Conservation (phyloP, 1,139 yeast genomes). For the Saccharomyces hybrid region DNA sequence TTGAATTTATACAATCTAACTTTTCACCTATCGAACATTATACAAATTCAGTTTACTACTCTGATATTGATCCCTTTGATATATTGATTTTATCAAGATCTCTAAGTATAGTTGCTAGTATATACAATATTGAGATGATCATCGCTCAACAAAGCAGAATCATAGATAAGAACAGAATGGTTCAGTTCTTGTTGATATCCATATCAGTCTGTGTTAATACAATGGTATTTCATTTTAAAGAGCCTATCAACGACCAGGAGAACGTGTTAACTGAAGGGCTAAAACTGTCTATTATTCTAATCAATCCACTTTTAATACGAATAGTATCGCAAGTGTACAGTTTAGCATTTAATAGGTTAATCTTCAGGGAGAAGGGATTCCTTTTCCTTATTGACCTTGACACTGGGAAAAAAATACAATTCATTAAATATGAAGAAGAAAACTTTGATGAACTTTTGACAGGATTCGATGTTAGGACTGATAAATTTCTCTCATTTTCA, state of each 20-base stretch:
- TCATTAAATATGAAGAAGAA: slow-evolving; percentile 4
- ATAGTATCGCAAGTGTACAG: slow-evolving; percentile 18
- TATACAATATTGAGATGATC: slow-evolving; percentile 12
- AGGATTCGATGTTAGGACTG: slow-evolving; percentile 8
- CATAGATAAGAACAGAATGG: slow-evolving; percentile 9
- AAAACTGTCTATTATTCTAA: slow-evolving; percentile 14
- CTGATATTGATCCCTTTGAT: slow-evolving; percentile 14
- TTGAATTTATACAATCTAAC: slow-evolving; percentile 7
- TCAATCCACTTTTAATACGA: slow-evolving; percentile 15
- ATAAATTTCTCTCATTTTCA: slow-evolving; percentile 11
- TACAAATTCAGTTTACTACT: slow-evolving; percentile 7
- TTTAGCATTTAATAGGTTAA: slow-evolving; percentile 15
- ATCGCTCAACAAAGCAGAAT: slow-evolving; percentile 7
- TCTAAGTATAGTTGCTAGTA: slow-evolving; percentile 15
- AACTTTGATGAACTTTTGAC: slow-evolving; percentile 7
- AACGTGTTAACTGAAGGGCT: slow-evolving; percentile 1
- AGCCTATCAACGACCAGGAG: slow-evolving; percentile 3
- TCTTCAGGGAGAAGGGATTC: slow-evolving; percentile 14
- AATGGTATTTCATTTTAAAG: slow-evolving; percentile 6
- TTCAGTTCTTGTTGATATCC: slow-evolving; percentile 10
- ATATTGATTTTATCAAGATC: slow-evolving; percentile 12
- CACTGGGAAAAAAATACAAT: not conserved
- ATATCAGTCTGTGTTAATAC: slow-evolving; percentile 15
- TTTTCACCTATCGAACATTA: slow-evolving; percentile 12
- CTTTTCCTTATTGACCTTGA: slow-evolving; percentile 6